Conservation (phyloP, 768 basidiomycete genomes). For the Lactifluus echinatus region DNA sequence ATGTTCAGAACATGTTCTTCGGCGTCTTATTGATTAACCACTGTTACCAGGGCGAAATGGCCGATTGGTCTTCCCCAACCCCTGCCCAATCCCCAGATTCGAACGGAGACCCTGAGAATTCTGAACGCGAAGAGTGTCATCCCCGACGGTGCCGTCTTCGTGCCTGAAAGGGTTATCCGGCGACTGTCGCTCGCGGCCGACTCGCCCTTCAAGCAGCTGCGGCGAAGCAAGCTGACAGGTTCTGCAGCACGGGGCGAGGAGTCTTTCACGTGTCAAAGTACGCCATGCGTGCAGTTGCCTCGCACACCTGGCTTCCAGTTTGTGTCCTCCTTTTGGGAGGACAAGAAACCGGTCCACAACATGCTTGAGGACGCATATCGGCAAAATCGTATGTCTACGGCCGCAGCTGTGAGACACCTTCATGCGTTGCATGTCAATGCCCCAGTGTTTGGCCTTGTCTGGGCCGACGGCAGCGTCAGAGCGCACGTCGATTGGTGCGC, state of each 20-base stretch:
- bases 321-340: slow-evolving; percentile 47
- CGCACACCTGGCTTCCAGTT: slow-evolving; percentile 44
- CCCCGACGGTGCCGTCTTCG: slow-evolving; percentile 43
- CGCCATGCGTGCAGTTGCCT: slow-evolving; percentile 40
- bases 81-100: slow-evolving; percentile 23
- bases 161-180: slow-evolving; percentile 33
- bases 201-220: slow-evolving; percentile 42
- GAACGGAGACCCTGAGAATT: slow-evolving; percentile 29
- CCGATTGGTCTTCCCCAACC: slow-evolving; percentile 42
- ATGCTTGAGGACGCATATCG: slow-evolving; percentile 46
- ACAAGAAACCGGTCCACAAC: slow-evolving; percentile 46
- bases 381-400: slow-evolving; percentile 49
- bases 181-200: slow-evolving; percentile 35
- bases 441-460: slow-evolving; percentile 47
- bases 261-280: slow-evolving; percentile 45
- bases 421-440: slow-evolving; percentile 37
- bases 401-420: slow-evolving; percentile 42
- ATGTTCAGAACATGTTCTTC: neutral
- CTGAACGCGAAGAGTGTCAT: slow-evolving; percentile 39
- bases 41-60: slow-evolving; percentile 38
- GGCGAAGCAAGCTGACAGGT: slow-evolving; percentile 31
- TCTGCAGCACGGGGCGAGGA: slow-evolving; percentile 34
- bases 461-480: slow-evolving; percentile 43
- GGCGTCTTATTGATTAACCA: slow-evolving; percentile 4
- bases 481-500: slow-evolving; percentile 52